Evolutionary conservation across 306 rosid species (phyloP), one percentile per base, ranked within the genome.

Genomic region (Senna tora): DNA sequence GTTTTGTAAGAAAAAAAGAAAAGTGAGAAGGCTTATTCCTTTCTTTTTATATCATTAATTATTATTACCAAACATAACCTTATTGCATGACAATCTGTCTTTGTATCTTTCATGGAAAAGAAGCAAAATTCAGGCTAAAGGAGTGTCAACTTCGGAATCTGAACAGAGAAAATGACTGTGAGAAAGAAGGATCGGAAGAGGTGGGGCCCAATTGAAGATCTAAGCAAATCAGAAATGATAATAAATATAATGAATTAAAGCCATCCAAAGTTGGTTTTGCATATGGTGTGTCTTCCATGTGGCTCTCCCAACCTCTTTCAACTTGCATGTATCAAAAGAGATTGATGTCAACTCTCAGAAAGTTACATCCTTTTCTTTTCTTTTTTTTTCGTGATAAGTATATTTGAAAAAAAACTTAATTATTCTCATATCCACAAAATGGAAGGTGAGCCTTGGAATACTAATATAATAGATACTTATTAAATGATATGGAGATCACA

Each of bases 221-320:
- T 15, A 55, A 45, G 9, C 8, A 43, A 30, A 16, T 41, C 41
- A 47, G 2, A 15, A 38, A 5, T 47, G 38, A 72, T 5, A 61
- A 5, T 36, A 33, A 49, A 33, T 55, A 20, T 45, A 19, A 49
- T 25, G 22, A 47, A 34, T 72, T 47, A 19, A 56, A 46, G 22
- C 56, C 74, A 50, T 47, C 28, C 49, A 72, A 72, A 55, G 5
- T 52, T 57, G 42, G 73, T 17, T n/a, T 42, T 16, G 22, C n/a
- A 38, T 58, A 17, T 50, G 75, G 49, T 19, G 14, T 70, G 43
- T 20, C 47, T 52, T 19, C 36, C 63, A 9, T 50, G 21, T 10
- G 8, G 36, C 15, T 62, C 0, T 9, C 50, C 12, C 61, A 66
- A 66, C 41, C 59, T 30, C 65, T 57, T 72, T 72, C 78, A 78